Conservation (phyloP, 768 basidiomycete genomes). For the Russula compacta region DNA sequence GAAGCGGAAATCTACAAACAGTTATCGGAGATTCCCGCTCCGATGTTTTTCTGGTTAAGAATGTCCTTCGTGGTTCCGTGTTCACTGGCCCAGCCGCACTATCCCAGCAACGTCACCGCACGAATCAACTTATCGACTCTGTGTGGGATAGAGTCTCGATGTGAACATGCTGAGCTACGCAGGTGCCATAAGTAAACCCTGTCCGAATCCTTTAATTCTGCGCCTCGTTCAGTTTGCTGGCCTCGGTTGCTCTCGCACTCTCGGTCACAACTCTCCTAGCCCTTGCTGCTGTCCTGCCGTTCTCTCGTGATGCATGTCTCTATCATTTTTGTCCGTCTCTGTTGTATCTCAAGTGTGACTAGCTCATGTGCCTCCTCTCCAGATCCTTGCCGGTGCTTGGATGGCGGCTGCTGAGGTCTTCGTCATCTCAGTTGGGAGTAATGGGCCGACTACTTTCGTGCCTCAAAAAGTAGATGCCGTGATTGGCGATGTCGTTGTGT, state of each 20-base stretch:
- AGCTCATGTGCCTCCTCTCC: background rate
- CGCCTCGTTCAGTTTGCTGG: background rate
- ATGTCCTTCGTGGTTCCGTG: background rate
- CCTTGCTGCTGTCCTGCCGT: background rate
- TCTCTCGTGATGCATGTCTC: background rate
- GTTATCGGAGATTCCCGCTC: background rate
- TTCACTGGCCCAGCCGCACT: background rate
- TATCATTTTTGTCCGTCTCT: constrained; percentile 5
- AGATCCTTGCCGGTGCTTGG: constrained; percentile 19
- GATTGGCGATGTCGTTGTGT: constrained; percentile 41
- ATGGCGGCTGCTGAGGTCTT: constrained; percentile 31
- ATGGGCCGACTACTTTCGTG: constrained; percentile 38
- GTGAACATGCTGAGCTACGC: background rate
- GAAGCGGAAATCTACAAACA: too few relatives aligned
- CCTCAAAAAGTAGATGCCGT: constrained; percentile 37
- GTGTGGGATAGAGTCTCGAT: background rate
- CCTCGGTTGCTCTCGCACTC: background rate
- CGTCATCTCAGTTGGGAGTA: constrained; percentile 37
- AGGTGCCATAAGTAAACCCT: background rate
- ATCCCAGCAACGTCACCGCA: background rate
- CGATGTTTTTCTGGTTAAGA: background rate
- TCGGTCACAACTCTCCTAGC: background rate
- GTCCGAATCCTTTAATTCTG: background rate
- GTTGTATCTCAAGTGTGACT: background rate
- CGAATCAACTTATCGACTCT: too few relatives aligned